A percentile compares a stretch with the other conserved stretches of the same genome.
Evolutionary conservation across 345 rosid species (phyloP).

Genomic region (Aethionema arabicum): DNA sequence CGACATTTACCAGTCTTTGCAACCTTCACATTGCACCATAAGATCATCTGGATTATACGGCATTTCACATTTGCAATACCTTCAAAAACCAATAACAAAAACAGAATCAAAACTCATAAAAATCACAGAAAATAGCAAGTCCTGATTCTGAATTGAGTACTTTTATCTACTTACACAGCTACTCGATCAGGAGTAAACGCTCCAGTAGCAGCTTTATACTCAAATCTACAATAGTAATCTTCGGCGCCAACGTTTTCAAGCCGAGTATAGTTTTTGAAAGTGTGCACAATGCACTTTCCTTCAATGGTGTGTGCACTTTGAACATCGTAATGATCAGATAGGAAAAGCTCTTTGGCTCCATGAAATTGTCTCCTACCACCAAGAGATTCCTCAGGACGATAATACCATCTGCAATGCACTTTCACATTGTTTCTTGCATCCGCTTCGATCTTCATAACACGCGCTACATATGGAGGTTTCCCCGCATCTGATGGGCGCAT

Average conservation of each 20-base stretch:
- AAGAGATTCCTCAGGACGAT: conserved; percentile 83
- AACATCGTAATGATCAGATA: conserved; percentile 73
- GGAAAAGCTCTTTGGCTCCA: conserved; percentile 77
- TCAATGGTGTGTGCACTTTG: conserved; percentile 86
- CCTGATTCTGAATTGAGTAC: not conserved
- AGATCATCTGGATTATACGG: conserved; percentile 86
- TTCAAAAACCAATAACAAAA: conserved; percentile 38
- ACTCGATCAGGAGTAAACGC: conserved; percentile 81
- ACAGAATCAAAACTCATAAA: not conserved
- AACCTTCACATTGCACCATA: conserved; percentile 87
- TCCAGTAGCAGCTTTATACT: conserved; percentile 81
- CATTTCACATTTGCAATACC: conserved; percentile 93
- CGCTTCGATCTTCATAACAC: conserved; percentile 75
- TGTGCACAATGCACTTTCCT: conserved; percentile 78
- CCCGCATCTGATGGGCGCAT: conserved; percentile 82
- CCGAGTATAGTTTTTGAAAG: conserved; percentile 77
- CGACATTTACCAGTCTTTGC: conserved; percentile 74
- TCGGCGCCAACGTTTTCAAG: conserved; percentile 85
- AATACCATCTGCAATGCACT: conserved; percentile 79
- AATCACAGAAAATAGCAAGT: not conserved
- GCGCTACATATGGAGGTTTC: conserved; percentile 82
- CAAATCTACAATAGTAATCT: conserved; percentile 79
- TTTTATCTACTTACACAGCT: conserved; percentile 64
- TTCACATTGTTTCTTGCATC: conserved; percentile 74
- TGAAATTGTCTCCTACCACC: conserved; percentile 89